phyloP scores from a whole-genome alignment of 345 rosid genomes.

The Psidium guajava region DNA sequence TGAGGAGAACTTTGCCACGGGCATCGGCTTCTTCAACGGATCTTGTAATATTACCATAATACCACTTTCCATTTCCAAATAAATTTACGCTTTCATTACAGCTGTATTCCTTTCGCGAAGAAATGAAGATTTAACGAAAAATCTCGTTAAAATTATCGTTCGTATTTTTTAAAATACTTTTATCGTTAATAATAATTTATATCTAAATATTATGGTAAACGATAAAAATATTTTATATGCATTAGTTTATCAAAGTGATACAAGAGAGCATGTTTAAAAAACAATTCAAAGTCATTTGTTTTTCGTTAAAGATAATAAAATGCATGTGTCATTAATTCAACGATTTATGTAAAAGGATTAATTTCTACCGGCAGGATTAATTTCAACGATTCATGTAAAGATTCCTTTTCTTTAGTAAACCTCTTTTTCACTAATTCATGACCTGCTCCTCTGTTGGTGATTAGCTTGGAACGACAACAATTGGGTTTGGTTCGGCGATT shows the following conservation, averaged over 20 bases:
- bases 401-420: no score
- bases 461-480: no score
- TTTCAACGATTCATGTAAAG: neutral
- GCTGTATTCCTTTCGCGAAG: no score
- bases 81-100: neutral
- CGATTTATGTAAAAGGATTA: neutral
- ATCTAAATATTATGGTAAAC: neutral
- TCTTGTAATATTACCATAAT: neutral
- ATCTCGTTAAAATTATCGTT: no score
- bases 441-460: no score
- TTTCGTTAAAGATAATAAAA: neutral
- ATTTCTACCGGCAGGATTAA: neutral
- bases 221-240: neutral
- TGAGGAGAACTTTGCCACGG: conserved; percentile 8
- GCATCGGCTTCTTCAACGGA: conserved; percentile 6
- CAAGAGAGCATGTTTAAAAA: neutral
- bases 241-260: neutral
- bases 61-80: neutral
- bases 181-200: no score
- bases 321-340: fast-evolving
- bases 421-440: no score
- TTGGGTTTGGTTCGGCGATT: no score
- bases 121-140: no score
- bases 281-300: neutral
- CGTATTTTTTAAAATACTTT: no score